These are phyloP conservation scores for Trypanosoma melophagium DNA, from an alignment of 208 protist genomes.

Conservation along the genomic window DNA sequence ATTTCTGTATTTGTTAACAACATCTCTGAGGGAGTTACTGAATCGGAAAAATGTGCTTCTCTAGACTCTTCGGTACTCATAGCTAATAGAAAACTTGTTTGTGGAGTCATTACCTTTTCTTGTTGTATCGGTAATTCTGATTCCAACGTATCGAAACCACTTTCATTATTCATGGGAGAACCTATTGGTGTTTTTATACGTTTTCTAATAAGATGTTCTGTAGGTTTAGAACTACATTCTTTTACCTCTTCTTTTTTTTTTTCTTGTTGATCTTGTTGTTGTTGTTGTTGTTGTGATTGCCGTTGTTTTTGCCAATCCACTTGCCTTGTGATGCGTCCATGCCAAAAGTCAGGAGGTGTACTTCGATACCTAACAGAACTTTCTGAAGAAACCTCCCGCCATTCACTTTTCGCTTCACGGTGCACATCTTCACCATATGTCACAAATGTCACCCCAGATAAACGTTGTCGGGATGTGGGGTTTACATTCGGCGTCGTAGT, in stretches of 20 bases:
- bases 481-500: neutral
- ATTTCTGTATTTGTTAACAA: neutral
- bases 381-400: neutral
- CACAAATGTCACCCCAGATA: slow-evolving; percentile 12
- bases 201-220: slow-evolving; percentile 4
- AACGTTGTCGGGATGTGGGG: neutral
- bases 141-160: neutral
- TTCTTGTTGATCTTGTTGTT: slow-evolving; percentile 6
- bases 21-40: no score
- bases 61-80: neutral
- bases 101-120: slow-evolving; percentile 10
- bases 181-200: slow-evolving; percentile 5
- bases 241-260: neutral
- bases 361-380: neutral
- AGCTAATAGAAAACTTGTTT: neutral
- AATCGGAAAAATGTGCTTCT: no score
- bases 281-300: neutral
- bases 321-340: slow-evolving; percentile 5
- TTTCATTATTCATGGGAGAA: neutral
- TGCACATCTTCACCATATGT: neutral
- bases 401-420: neutral
- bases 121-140: neutral
- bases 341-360: neutral
- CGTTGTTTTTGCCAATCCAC: slow-evolving; percentile 1
- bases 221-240: neutral